Base-by-base conservation (phyloP, 2,329 filamentous ascomycete species). In the Penicillium freii region DNA sequence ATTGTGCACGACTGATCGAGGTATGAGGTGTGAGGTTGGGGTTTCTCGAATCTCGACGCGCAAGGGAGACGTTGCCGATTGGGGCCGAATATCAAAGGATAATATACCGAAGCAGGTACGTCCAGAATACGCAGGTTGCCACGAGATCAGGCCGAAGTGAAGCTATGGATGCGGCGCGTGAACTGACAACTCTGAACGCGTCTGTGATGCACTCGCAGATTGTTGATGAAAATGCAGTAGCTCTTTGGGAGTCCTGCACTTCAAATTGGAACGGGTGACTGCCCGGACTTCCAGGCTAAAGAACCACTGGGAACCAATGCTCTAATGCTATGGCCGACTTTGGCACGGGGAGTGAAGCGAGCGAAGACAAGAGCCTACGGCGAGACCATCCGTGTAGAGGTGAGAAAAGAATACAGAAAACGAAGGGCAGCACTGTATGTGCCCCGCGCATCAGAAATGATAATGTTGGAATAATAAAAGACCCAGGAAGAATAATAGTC, bases 381-480 rank as follows among this genome's bases (percentile, higher is more conserved):
- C 23, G 9, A 44, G 44, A 54, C 29, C 46, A 44, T 42, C 15
- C 13, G 39, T 23, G 31, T 51, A 17, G 23, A 19, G 15, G 15
- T 11, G 11, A 31, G 15, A 9, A 44, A 54, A 55, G 38, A 46
- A 55, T 47, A 56, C 19, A 29, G 2, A 40, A 6, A 47, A 29
- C 10, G n/a, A 13, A 27, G 17, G 19, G 9, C 8, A 33, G 49
- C 51, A 49, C 25, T 40, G 4, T 17, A 48, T 15, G 11, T 4
- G 23, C n/a, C 13, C 23, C 31, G 19, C n/a, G 13, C 43, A 39
- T 50, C 31, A 29, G 25, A 44, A 42, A 54, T 33, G 25, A 40
- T 57, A 19, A 43, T 21, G 13, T 42, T 29, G 47, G 21, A 53
- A 54, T 43, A 33, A 57, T 52, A 55, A 50, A 36, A 11, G 29